Evolutionary conservation across 768 basidiomycete genomes (phyloP), one percentile per base, ranked within the genome.

Genomic region (Boletus vermiculosoides): DNA sequence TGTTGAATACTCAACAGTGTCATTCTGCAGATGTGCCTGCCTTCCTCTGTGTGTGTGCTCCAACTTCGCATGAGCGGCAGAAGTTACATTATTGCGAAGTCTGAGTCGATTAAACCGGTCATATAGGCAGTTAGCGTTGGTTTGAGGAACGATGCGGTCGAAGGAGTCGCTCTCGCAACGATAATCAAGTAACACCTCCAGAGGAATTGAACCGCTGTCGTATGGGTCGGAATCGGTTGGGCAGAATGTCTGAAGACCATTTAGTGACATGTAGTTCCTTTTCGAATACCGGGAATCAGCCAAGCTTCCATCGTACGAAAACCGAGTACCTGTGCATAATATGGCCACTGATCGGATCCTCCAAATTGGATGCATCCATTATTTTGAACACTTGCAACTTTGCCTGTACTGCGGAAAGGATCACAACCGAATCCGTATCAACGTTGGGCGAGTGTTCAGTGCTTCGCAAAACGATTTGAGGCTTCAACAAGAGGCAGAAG

Each of bases 81-180:
- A 81, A 33, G 86, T 84, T 31, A 87, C 73, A 58, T 83, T 84
- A 62, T 86, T 92, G 44, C 87, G 86, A 50, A 94, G 75, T 36
- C 95, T 86, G 10, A 97, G 80, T 41, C 88, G 87, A 73, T 98
- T 98, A 77, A 96, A 96, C 69, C 92, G 94, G 78, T 98, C 95
- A 68, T 94, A 93, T 46, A 86, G 88, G 58, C 96, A 83, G 5
- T 81, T 85, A 0, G 90, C 90, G 55, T 91, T 85, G 0, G 94
- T 92, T 71, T 92, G 90, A 3, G 92, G 90, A 7, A 98, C 90
- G 39, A 98, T 80, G 3, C 93, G 88, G 65, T 96, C 92, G 70
- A 96, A 96, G 48, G 84, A 84, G 47, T 78, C 77, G 58, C 85
- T 88, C 73, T 94, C 90, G 66, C 89, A 90, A 45, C 87, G 83